phyloP scores from a whole-genome alignment of 73 alveolate species.

The Paramecium caudatum region DNA sequence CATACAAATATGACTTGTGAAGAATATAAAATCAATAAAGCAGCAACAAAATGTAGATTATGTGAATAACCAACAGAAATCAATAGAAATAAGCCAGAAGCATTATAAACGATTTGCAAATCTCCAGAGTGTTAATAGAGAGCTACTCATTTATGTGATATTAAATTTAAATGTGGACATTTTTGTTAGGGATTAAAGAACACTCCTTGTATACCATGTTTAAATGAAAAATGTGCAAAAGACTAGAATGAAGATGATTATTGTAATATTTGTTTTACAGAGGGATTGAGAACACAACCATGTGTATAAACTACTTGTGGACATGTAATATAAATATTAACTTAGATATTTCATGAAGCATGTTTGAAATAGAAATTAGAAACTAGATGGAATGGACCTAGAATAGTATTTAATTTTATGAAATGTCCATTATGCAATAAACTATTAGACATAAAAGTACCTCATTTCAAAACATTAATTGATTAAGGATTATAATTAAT shows the following conservation, averaged over 20 bases:
- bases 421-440: slow-evolving; percentile 78
- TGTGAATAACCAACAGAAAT: slow-evolving; percentile 66
- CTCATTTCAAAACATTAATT: neutral
- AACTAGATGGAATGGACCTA: slow-evolving; percentile 85
- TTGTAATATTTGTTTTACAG: slow-evolving; percentile 79
- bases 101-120: slow-evolving; percentile 51
- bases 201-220: slow-evolving; percentile 66
- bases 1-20: slow-evolving; percentile 58
- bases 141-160: slow-evolving; percentile 29
- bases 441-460: slow-evolving; percentile 56
- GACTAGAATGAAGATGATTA: slow-evolving; percentile 72
- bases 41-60: slow-evolving; percentile 50
- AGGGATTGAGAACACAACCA: slow-evolving; percentile 76
- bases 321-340: slow-evolving; percentile 45
- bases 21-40: neutral
- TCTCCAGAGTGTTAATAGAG: slow-evolving; percentile 48
- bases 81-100: slow-evolving; percentile 31
- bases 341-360: slow-evolving; percentile 71
- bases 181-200: slow-evolving; percentile 72
- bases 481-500: slow-evolving; percentile 11
- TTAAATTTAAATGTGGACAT: slow-evolving; percentile 71
- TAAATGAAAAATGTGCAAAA: slow-evolving; percentile 25
- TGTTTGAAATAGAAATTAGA: slow-evolving; percentile 73
- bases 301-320: slow-evolving; percentile 69
- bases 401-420: slow-evolving; percentile 82